These are phyloP conservation scores for Xylaria sp. DNA, from an alignment of 2,329 filamentous ascomycete genomes.

Conservation along the genomic window DNA sequence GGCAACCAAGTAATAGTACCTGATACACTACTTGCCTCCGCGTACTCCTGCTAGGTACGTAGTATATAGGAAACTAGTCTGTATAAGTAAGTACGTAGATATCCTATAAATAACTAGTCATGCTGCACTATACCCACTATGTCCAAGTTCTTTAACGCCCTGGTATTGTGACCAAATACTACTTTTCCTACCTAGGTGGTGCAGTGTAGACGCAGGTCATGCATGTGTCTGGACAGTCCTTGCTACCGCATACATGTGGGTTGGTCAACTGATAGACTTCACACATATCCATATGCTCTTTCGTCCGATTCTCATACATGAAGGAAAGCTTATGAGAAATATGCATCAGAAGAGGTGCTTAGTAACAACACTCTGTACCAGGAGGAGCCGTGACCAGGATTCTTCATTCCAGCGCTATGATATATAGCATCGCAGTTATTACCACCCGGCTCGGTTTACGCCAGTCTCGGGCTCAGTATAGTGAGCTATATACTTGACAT, in stretches of 20 bases:
- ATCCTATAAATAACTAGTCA: constrained; percentile 23
- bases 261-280: constrained; percentile 6
- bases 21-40: no score
- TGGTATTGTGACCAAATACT: neutral
- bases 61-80: neutral
- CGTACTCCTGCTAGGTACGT: neutral
- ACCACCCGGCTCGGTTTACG: neutral
- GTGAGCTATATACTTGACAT: constrained; percentile 2
- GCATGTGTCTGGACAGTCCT: constrained; percentile 1
- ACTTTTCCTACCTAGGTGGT: neutral
- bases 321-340: neutral
- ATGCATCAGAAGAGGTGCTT: neutral
- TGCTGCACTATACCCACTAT: neutral
- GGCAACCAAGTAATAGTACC: no score
- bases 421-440: neutral
- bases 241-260: neutral
- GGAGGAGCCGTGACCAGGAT: neutral
- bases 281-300: neutral
- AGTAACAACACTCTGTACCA: neutral
- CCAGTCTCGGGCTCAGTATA: neutral
- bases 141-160: neutral
- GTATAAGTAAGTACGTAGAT: neutral
- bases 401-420: neutral
- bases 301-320: neutral
- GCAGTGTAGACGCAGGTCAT: no score